Evolutionary conservation across 169 alveolate species (phyloP).

Genomic region (Cryptosporidium sp.): DNA sequence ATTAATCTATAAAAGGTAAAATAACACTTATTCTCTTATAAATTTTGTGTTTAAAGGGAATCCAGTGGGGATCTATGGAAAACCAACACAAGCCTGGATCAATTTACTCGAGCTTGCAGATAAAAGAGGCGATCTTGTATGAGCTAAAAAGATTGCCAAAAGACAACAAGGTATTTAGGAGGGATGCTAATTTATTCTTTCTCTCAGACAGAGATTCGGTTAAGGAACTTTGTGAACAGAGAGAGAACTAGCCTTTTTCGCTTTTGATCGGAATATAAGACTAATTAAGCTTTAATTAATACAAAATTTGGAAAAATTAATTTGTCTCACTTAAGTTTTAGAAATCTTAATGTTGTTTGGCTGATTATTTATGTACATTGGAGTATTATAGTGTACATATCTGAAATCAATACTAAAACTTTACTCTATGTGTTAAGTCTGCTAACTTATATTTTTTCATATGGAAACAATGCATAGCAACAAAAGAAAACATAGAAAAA

Average conservation of each 20-base stretch:
- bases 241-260: neutral
- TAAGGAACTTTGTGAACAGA: constrained; percentile 32
- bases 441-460: neutral
- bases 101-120: neutral
- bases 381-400: constrained; percentile 38
- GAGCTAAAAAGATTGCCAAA: constrained; percentile 56
- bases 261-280: neutral
- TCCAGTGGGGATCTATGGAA: constrained; percentile 48
- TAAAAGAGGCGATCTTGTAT: constrained; percentile 43
- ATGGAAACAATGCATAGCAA: neutral
- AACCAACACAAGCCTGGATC: neutral
- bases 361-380: constrained; percentile 12
- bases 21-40: neutral
- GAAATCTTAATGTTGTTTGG: neutral
- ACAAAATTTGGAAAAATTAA: neutral
- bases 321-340: constrained; percentile 5
- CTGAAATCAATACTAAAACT: neutral
- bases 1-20: constrained; percentile 28
- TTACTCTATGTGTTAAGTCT: constrained; percentile 8
- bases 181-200: constrained; percentile 68
- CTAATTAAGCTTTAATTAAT: constrained; percentile 1
- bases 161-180: constrained; percentile 52
- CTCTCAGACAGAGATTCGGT: constrained; percentile 60
- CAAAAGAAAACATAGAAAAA: constrained; percentile 18
- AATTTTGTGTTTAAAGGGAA: constrained; percentile 22